Evolutionary conservation across 495 filamentous ascomycete genomes (phyloP), one percentile per base, ranked within the genome.

Genomic region (Lasiosphaeriaceae sp.): DNA sequence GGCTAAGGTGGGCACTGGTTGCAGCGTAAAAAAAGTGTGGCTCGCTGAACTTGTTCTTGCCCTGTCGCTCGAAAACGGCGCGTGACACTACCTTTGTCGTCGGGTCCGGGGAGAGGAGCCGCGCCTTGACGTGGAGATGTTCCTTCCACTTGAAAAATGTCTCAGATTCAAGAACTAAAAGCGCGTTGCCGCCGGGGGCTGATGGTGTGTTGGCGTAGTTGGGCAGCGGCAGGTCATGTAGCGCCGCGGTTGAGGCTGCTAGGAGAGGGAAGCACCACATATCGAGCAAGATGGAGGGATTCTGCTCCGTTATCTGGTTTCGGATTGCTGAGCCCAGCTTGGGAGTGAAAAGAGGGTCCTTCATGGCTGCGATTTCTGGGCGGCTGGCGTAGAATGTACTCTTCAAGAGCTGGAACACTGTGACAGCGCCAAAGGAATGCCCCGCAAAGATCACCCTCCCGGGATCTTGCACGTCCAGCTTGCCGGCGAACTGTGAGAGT

Each of bases 391-490:
- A 89, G 71, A 83, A 89, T 35, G 85, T 78, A 31, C 77, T 84
- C 65, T 93, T 93, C 59, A 90, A 66, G 47, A 93, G 78, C 61
- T 92, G 89, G 4, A 87, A 77, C 26, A 83, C 74, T 20, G 85
- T 89, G 0, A 87, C 76, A 20, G 85, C 85, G 46, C 89, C 89
- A 61, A 93, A 92, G 16, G 83, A 87, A 69, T 93, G 89, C 8
- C 89, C 89, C 1, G 77, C 78, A 68, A 85, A 90, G 45, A 82
- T 80, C 1, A 92, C 78, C n/a, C 72, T 75, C 7, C 89, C 90
- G 0, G 90, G 87, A n/a, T 74, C 71, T 50, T 81, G 79, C 7
- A 93, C 76, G 58, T 89, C 80, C 24, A 93, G 74, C 26, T 68
- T 66, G 34, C 69, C 66, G 47, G 69, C 59, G 60, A 92, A 85